Evolutionary conservation across 2,329 filamentous ascomycete species (phyloP).

Genomic region (Xylaria sp.): DNA sequence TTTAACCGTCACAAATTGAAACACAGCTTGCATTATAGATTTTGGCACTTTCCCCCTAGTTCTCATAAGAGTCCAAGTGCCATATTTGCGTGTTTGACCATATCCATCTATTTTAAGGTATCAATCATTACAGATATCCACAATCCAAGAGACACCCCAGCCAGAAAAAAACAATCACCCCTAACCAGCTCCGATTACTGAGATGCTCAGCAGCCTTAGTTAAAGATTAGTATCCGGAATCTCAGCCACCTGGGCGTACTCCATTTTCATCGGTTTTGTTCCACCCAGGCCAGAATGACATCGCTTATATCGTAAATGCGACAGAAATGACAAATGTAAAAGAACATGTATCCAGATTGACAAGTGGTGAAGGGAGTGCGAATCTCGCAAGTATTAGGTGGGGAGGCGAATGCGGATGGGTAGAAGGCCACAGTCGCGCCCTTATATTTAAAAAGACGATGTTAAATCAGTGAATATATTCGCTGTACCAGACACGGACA

Average conservation of each 20-base stretch:
- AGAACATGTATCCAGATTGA: constrained; percentile 40
- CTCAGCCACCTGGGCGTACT: constrained; percentile 53
- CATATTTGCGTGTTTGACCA: constrained; percentile 35
- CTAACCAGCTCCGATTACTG: constrained; percentile 44
- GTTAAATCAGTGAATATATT: constrained; percentile 55
- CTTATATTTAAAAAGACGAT: constrained; percentile 47
- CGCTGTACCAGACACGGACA: constrained; percentile 71
- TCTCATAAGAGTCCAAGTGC: constrained; percentile 14
- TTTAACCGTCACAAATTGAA: background rate
- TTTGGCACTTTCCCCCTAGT: constrained; percentile 7
- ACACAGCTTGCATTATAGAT: background rate
- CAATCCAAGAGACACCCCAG: constrained; percentile 34
- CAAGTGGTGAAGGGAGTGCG: constrained; percentile 41
- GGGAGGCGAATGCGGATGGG: constrained; percentile 10
- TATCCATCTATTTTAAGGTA: constrained; percentile 47
- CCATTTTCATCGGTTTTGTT: constrained; percentile 50
- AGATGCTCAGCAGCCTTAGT: constrained; percentile 42
- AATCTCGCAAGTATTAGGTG: constrained; percentile 42
- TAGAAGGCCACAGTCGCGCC: constrained; percentile 4
- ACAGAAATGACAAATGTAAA: constrained; percentile 40
- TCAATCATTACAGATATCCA: constrained; percentile 47
- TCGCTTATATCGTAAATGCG: constrained; percentile 49
- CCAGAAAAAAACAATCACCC: constrained; percentile 41
- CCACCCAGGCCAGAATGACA: constrained; percentile 47
- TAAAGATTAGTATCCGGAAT: constrained; percentile 51